Conservation (phyloP, 1,139 yeast species). For the Taiozyma sp. region DNA sequence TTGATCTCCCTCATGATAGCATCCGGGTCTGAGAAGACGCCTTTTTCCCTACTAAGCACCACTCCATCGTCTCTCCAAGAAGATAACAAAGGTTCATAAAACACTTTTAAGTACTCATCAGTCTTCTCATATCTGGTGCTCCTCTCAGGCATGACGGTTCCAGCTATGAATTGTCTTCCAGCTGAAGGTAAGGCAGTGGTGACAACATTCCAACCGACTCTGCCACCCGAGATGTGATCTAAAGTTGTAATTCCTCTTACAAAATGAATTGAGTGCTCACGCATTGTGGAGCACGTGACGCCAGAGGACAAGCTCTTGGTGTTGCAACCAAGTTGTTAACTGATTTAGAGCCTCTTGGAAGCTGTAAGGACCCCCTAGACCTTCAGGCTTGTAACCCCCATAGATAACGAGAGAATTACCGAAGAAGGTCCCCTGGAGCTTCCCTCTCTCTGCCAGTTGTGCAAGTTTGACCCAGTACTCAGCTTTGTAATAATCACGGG, state of each 20-base stretch:
- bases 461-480: conserved; percentile 8
- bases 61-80: conserved; percentile 20
- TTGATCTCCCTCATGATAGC: conserved; percentile 33
- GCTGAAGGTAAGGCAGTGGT: conserved; percentile 5
- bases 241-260: conserved; percentile 6
- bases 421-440: conserved; percentile 24
- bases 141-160: not conserved
- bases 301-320: conserved; percentile 6
- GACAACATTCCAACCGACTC: conserved; percentile 9
- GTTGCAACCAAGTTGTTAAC: conserved; percentile 23
- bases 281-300: conserved; percentile 5
- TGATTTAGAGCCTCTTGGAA: conserved; percentile 3
- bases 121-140: conserved; percentile 5
- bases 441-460: conserved; percentile 4
- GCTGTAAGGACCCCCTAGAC: conserved; percentile 4
- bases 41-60: conserved; percentile 27
- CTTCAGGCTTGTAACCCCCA: conserved; percentile 7
- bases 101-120: conserved; percentile 7
- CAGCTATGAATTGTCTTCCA: not conserved
- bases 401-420: conserved; percentile 22
- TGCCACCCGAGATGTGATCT: conserved; percentile 34
- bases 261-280: conserved; percentile 7
- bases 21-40: conserved; percentile 34
- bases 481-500: conserved; percentile 3
- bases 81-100: conserved; percentile 3